Base-by-base conservation (phyloP, 2,329 filamentous ascomycete genomes). In the Ceratocystis diversiconidia region DNA sequence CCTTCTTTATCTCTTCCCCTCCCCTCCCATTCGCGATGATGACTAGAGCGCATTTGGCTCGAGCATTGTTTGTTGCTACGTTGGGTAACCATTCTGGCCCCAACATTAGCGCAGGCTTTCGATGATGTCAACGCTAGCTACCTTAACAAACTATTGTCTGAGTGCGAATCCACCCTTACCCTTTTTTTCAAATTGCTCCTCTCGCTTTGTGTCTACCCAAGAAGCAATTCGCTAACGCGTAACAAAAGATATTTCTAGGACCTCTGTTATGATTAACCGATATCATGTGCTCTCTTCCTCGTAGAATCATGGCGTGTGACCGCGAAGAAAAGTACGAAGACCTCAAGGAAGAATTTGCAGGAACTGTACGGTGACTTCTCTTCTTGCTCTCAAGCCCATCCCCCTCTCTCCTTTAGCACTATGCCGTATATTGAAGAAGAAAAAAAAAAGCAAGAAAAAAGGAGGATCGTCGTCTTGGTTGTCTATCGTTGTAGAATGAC, bases 1-100 rank as follows among this genome's bases (percentile, higher is more conserved):
- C 22, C 1, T 15, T 48, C 48, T 52, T 66, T 68, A 65, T 41
- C 66, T 61, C 61, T 57, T 52, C 63, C 61, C 64, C 50, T 62
- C 67, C 68, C 66, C 50, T 62, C 67, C 68, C 66, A 66, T 65
- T 67, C 72, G 76, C 69, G 75, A 91, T 95, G 92, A 97, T 97
- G 92, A 97, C 92, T 90, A 92, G 92, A 97, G 92, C 92, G 92
- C 92, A 97, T 97, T 97, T 97, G 92, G 92, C 92, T 97, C 90
- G 92, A 97, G 92, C 82, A 95, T 91, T 85, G 85, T 80, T 77
- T 79, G 80, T 79, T 77, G 79, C 74, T 76, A 72, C 76, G 77
- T 79, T 79, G 80, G 80, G 77, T 79, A 77, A 80, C 87, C 88
- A 85, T 96, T 87, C 83, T 92, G 90, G 87, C 80, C 77, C 79